Percentiles rank a stretch among this genome's conserved stretches.
Conservation (phyloP, 139 green algal genomes). For the Nannochloris sp. region DNA sequence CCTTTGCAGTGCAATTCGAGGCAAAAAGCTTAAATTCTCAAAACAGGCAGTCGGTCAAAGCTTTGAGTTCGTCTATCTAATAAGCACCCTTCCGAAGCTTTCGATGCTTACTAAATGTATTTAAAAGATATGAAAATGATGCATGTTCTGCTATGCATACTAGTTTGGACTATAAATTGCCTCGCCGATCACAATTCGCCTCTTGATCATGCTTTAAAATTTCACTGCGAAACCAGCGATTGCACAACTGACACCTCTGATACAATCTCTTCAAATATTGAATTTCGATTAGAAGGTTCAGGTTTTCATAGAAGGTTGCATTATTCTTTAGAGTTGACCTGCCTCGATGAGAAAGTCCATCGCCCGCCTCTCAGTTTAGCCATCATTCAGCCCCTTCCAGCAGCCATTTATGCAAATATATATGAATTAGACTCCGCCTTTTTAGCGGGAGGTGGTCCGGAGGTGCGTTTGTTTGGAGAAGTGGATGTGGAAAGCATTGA, state of each 20-base stretch:
- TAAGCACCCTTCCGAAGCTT: no score
- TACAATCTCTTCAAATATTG: not conserved
- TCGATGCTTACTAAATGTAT: no score
- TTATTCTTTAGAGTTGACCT: not conserved
- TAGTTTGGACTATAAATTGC: no score
- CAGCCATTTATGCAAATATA: slow-evolving; percentile 12
- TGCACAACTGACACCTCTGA: not conserved
- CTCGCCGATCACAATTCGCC: no score
- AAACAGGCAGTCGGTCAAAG: no score
- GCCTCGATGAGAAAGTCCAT: not conserved
- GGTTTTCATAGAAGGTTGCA: slow-evolving; percentile 5
- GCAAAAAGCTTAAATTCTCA: no score
- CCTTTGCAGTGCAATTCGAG: no score
- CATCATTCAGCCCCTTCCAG: slow-evolving; percentile 23
- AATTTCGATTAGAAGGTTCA: not conserved
- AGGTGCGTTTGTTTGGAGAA: slow-evolving; percentile 6
- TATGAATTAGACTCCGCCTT: slow-evolving; percentile 16
- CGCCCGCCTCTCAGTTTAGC: not conserved
- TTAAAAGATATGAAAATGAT: no score
- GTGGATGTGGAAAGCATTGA: slow-evolving; percentile 34
- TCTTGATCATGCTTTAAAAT: no score
- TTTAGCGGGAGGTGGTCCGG: not conserved
- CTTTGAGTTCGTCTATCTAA: no score
- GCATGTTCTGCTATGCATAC: no score
- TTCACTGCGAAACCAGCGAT: not conserved